Evolutionary conservation across 2,329 filamentous ascomycete species (phyloP).

Genomic region (Aspergillus pseudoterreus): DNA sequence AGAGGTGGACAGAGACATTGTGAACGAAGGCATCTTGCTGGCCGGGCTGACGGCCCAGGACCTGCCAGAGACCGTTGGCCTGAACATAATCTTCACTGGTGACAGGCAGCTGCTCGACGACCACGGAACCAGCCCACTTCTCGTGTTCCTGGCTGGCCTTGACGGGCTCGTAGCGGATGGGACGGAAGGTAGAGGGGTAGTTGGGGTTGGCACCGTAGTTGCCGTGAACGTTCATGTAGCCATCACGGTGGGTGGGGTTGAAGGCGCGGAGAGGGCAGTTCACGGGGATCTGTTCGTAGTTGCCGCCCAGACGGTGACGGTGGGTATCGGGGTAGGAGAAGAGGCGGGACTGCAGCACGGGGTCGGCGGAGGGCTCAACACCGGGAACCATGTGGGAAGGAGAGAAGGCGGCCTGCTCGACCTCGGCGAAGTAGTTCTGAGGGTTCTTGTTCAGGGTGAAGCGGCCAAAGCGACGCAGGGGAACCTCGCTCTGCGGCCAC

Average conservation of each 20-base stretch:
- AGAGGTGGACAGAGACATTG: slow-evolving; percentile 58
- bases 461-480: slow-evolving; percentile 58
- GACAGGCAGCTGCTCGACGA: slow-evolving; percentile 40
- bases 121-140: slow-evolving; percentile 40
- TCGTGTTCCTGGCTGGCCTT: slow-evolving; percentile 43
- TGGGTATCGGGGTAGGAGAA: slow-evolving; percentile 70
- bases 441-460: slow-evolving; percentile 64
- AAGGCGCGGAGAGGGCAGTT: slow-evolving; percentile 53
- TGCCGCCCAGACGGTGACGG: slow-evolving; percentile 59
- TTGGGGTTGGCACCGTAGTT: slow-evolving; percentile 61
- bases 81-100: slow-evolving; percentile 45
- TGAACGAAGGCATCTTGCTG: slow-evolving; percentile 61
- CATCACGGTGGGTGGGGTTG: slow-evolving; percentile 69
- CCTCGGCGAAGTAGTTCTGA: slow-evolving; percentile 67
- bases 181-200: slow-evolving; percentile 46
- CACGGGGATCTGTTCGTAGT: slow-evolving; percentile 63
- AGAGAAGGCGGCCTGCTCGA: slow-evolving; percentile 68
- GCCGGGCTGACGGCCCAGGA: slow-evolving; percentile 43
- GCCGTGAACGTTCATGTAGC: slow-evolving; percentile 62
- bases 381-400: slow-evolving; percentile 65
- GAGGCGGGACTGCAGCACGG: slow-evolving; percentile 64
- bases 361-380: slow-evolving; percentile 66
- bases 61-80: slow-evolving; percentile 42
- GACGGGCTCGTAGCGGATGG: slow-evolving; percentile 35
- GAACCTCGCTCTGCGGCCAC: slow-evolving; percentile 63